Conservation (phyloP, 2,329 filamentous ascomycete species). For the Incumbomyces lentus region DNA sequence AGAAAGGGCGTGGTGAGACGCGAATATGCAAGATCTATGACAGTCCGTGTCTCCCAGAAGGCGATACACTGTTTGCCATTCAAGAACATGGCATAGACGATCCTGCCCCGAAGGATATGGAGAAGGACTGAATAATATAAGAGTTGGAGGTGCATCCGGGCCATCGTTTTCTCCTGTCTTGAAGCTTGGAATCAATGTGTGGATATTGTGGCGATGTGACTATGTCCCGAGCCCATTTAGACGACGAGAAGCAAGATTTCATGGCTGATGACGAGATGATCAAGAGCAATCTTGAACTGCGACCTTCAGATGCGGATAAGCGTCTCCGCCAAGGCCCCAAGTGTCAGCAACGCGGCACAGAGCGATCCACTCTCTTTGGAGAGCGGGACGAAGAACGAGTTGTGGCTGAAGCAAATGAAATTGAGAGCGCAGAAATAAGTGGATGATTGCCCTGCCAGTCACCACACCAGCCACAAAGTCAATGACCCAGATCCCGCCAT, state of each 20-base stretch:
- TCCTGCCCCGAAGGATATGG: conserved; percentile 86
- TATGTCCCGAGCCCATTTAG: no score
- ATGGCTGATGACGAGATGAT: conserved; percentile 1
- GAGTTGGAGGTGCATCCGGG: no score
- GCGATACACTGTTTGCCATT: conserved; percentile 93
- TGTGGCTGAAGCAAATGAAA: conserved; percentile 4
- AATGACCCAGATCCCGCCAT: no score
- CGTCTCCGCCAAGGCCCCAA: no score
- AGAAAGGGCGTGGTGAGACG: conserved; percentile 91
- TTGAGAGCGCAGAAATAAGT: background rate
- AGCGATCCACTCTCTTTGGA: no score
- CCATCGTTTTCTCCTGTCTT: no score
- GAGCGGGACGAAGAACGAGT: background rate
- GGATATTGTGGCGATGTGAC: no score
- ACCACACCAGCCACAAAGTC: no score
- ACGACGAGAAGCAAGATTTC: conserved; percentile 7
- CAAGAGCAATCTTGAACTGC: background rate
- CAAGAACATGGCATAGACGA: conserved; percentile 95
- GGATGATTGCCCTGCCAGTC: no score
- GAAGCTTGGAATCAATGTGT: conserved; percentile 3
- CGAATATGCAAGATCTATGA: conserved; percentile 99
- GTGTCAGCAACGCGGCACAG: background rate
- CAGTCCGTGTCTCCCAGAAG: conserved; percentile 91
- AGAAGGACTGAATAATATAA: conserved; percentile 54
- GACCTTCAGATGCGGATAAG: no score